These are phyloP conservation scores for Glycine latifolia DNA, from an alignment of 306 rosid genomes.

Conservation along the genomic window DNA sequence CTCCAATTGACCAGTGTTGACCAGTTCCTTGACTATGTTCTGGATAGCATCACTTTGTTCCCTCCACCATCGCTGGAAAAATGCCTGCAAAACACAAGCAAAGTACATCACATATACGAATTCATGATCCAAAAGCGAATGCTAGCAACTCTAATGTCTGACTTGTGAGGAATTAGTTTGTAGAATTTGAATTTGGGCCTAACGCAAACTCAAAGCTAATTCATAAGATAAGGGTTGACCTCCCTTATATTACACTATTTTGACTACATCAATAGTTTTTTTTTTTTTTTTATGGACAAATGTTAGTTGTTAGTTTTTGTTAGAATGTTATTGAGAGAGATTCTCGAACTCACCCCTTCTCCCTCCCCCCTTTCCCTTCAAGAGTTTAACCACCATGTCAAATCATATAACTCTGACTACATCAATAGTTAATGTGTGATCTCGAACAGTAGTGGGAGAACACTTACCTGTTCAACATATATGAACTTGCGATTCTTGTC, in stretches of 20 bases:
- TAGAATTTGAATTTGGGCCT: too few species aligned
- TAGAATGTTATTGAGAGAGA: too few species aligned
- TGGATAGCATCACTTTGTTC: constrained; percentile 64
- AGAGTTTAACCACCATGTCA: too few species aligned
- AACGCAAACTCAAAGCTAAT: too few species aligned
- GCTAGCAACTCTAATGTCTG: background rate
- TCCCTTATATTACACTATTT: background rate
- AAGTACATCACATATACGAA: background rate
- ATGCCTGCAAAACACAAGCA: constrained; percentile 58
- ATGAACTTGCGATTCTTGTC: constrained; percentile 85
- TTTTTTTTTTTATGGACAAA: too few species aligned
- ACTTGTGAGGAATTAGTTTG: too few species aligned
- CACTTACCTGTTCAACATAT: constrained; percentile 74
- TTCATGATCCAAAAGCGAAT: background rate
- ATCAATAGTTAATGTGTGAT: background rate
- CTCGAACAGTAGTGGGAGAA: background rate
- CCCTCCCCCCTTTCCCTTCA: too few species aligned
- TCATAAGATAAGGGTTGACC: too few species aligned
- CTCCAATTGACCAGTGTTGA: constrained; percentile 83
- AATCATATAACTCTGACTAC: too few species aligned
- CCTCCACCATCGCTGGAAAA: constrained; percentile 92
- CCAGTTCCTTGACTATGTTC: constrained; percentile 61
- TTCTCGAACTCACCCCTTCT: too few species aligned
- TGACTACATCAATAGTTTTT: too few species aligned
- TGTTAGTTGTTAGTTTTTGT: too few species aligned